Percentiles rank a stretch among this genome's conserved stretches.
Evolutionary conservation across 371 early-diverging fungal species (phyloP).

Genomic region (Quaeritorhiza haematococci): DNA sequence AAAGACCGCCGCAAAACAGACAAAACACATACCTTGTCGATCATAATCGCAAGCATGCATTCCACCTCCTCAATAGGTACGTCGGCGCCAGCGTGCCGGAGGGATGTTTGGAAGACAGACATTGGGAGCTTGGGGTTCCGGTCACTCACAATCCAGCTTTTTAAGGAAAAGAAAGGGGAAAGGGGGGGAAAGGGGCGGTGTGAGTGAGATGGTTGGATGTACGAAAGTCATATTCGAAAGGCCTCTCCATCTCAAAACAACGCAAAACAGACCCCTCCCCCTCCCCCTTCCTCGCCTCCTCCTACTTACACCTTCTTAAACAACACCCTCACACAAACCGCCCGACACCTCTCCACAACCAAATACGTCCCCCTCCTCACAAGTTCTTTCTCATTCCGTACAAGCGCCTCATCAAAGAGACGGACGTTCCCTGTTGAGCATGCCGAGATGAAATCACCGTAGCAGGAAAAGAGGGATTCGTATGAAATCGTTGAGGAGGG

Average conservation of each 20-base stretch:
- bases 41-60: slow-evolving; percentile 62
- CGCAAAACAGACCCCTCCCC: neutral
- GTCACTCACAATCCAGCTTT: slow-evolving; percentile 47
- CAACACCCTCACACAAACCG: slow-evolving; percentile 65
- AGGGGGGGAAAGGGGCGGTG: too few relatives aligned
- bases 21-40: slow-evolving; percentile 57
- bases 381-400: slow-evolving; percentile 46
- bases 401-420: slow-evolving; percentile 59
- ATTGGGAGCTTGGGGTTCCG: slow-evolving; percentile 50
- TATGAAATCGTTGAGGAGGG: too few relatives aligned
- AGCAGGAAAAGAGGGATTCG: slow-evolving; percentile 46
- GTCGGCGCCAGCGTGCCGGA: slow-evolving; percentile 25
- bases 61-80: slow-evolving; percentile 34
- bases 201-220: too few relatives aligned
- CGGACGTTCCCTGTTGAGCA: slow-evolving; percentile 66
- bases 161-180: too few relatives aligned
- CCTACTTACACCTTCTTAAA: slow-evolving; percentile 66
- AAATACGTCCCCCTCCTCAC: slow-evolving; percentile 67
- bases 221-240: slow-evolving; percentile 1
- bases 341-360: slow-evolving; percentile 69
- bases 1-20: slow-evolving; percentile 9
- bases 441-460: slow-evolving; percentile 56
- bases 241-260: neutral
- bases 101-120: slow-evolving; percentile 46
- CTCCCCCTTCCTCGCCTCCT: too few relatives aligned